These are phyloP conservation scores for Monosporascus sp. DNA, from an alignment of 2,329 filamentous ascomycete genomes.

Conservation along the genomic window DNA sequence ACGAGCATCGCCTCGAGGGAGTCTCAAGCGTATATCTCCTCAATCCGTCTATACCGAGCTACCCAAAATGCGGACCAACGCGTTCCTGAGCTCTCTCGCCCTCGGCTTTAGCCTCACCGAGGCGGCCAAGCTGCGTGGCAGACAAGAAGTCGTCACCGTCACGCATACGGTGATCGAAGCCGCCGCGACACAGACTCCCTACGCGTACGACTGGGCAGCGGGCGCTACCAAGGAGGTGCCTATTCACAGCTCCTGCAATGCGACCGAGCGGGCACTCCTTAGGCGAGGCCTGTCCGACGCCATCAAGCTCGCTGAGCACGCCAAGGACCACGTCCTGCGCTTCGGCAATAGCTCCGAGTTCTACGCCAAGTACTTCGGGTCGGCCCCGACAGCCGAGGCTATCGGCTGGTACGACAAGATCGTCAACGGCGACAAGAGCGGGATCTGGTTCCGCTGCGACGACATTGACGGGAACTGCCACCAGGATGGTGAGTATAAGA, in stretches of 20 bases:
- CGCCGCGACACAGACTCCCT: slow-evolving; percentile 1
- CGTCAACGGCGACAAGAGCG: slow-evolving; percentile 49
- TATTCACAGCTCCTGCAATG: slow-evolving; percentile 63
- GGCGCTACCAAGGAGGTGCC: slow-evolving; percentile 26
- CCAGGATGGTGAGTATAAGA: slow-evolving; percentile 32
- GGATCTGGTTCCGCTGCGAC: slow-evolving; percentile 61
- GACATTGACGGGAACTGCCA: slow-evolving; percentile 61
- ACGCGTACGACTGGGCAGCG: slow-evolving; percentile 10
- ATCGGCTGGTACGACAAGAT: slow-evolving; percentile 60
- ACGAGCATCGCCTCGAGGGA: neutral
- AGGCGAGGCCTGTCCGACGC: slow-evolving; percentile 52
- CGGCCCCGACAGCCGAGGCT: slow-evolving; percentile 48
- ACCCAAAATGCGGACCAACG: slow-evolving; percentile 4
- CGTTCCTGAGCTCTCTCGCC: slow-evolving; percentile 4
- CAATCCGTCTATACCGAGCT: neutral
- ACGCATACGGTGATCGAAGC: slow-evolving; percentile 7
- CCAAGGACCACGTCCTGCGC: slow-evolving; percentile 55
- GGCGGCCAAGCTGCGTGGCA: slow-evolving; percentile 2
- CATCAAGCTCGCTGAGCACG: slow-evolving; percentile 51
- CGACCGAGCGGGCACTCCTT: slow-evolving; percentile 53
- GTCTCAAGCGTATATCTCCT: neutral
- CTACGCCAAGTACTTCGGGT: slow-evolving; percentile 63
- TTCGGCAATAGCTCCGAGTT: slow-evolving; percentile 53
- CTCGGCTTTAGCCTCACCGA: slow-evolving; percentile 2
- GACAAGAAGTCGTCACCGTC: slow-evolving; percentile 7